These are phyloP conservation scores for Priceomyces fermenticarens DNA, from an alignment of 805 yeast species.

Conservation along the genomic window DNA sequence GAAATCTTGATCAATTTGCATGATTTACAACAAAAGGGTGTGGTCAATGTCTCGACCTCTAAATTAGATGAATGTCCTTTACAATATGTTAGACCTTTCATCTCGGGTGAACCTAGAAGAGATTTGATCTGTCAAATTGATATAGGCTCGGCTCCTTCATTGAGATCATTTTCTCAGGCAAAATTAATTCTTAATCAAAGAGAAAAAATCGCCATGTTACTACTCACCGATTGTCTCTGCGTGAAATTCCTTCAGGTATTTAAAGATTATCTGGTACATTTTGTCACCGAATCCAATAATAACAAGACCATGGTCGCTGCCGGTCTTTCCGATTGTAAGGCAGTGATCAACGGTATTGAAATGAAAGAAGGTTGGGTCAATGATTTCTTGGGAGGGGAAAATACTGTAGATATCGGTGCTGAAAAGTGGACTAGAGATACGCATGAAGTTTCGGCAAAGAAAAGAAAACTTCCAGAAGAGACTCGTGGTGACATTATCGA, in stretches of 20 bases:
- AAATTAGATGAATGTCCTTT: slow-evolving; percentile 17
- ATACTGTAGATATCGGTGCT: slow-evolving; percentile 1
- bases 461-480: slow-evolving; percentile 8
- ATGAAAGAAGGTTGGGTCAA: slow-evolving; percentile 32
- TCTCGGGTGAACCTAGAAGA: slow-evolving; percentile 29
- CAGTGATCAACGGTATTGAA: slow-evolving; percentile 31
- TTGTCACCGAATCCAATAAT: slow-evolving; percentile 12
- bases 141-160: slow-evolving; percentile 7
- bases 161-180: slow-evolving; percentile 21
- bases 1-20: slow-evolving; percentile 55
- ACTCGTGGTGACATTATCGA: slow-evolving; percentile 39
- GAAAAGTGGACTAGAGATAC: neutral
- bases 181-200: slow-evolving; percentile 30
- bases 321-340: slow-evolving; percentile 24
- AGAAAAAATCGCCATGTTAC: slow-evolving; percentile 21
- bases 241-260: slow-evolving; percentile 22
- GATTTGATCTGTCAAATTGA: slow-evolving; percentile 31
- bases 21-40: slow-evolving; percentile 44
- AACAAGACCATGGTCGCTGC: slow-evolving; percentile 19
- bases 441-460: slow-evolving; percentile 6
- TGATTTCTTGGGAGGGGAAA: slow-evolving; percentile 20
- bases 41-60: slow-evolving; percentile 15
- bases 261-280: slow-evolving; percentile 15
- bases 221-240: slow-evolving; percentile 22
- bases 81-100: slow-evolving; percentile 31